A percentile compares a stretch with the other conserved stretches of the same genome.
Evolutionary conservation across 2,329 filamentous ascomycete species (phyloP).

Genomic region (Xylariaceae sp.): DNA sequence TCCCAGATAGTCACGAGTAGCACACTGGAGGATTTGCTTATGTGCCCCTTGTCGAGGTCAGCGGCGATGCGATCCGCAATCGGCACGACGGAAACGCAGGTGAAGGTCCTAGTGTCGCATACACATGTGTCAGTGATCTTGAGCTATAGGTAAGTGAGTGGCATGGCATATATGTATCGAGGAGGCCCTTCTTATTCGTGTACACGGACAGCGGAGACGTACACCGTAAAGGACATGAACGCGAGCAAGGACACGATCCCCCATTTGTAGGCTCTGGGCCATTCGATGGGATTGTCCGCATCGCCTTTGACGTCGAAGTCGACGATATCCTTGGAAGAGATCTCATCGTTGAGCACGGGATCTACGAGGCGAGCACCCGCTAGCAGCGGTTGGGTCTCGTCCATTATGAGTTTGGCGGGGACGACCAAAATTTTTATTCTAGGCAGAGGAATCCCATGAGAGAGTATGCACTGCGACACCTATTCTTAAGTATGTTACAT

Average conservation of each 20-base stretch:
- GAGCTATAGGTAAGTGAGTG: not conserved
- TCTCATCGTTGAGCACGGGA: conserved; percentile 20
- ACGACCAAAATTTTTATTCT: too few relatives aligned
- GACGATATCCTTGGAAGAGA: conserved; percentile 31
- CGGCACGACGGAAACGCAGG: conserved; percentile 51
- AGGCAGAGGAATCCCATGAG: too few relatives aligned
- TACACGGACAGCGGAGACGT: conserved; percentile 17
- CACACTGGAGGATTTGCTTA: conserved; percentile 44
- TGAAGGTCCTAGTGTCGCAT: conserved; percentile 43
- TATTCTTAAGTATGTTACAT: too few relatives aligned
- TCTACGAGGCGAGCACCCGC: conserved; percentile 23
- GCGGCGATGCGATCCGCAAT: conserved; percentile 46
- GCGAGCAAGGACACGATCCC: conserved; percentile 47
- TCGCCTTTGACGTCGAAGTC: conserved; percentile 44
- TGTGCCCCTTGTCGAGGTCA: conserved; percentile 38
- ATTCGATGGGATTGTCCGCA: conserved; percentile 48
- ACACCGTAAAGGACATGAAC: conserved; percentile 53
- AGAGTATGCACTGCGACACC: too few relatives aligned
- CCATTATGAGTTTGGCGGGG: conserved; percentile 22
- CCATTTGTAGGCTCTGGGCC: conserved; percentile 49
- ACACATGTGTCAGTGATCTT: not conserved
- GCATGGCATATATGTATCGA: too few relatives aligned
- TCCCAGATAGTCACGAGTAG: conserved; percentile 68
- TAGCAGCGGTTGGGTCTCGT: conserved; percentile 33
- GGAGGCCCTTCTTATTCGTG: not conserved